A percentile compares a stretch with the other conserved stretches of the same genome.
phyloP scores from a whole-genome alignment of 2,329 filamentous ascomycete species.

The Alternaria sp. region DNA sequence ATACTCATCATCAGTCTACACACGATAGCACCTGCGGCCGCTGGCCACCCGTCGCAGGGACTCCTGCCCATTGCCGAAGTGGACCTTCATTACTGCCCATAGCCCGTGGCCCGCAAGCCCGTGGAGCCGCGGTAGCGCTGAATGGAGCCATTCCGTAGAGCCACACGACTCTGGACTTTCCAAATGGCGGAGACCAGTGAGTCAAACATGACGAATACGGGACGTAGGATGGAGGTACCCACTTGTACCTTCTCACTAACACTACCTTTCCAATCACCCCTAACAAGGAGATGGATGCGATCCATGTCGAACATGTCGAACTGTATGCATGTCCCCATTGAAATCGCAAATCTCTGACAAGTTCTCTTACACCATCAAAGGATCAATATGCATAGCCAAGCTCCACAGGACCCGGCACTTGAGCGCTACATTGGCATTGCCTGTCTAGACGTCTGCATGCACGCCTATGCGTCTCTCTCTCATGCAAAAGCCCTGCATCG shows the following conservation, averaged over 20 bases:
- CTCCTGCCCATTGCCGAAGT: constrained; percentile 18
- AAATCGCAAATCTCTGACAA: background rate
- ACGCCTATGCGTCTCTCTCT: background rate
- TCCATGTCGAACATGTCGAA: background rate
- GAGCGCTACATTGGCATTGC: constrained; percentile 11
- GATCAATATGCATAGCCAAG: constrained; percentile 18
- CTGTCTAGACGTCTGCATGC: constrained; percentile 7
- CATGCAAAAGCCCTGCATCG: background rate
- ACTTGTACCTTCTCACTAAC: background rate
- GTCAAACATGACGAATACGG: constrained; percentile 2
- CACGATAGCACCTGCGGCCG: constrained; percentile 13
- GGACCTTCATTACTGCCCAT: constrained; percentile 8
- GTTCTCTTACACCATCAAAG: constrained; percentile 10
- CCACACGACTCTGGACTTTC: constrained; percentile 3
- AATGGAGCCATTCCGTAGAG: constrained; percentile 11
- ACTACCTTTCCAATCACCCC: background rate
- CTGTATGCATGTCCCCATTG: background rate
- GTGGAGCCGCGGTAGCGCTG: constrained; percentile 15
- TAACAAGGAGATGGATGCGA: background rate
- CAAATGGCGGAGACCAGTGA: constrained; percentile 1
- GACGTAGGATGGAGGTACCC: background rate
- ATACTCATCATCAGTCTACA: background rate
- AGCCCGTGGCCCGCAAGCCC: constrained; percentile 6
- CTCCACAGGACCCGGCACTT: constrained; percentile 12
- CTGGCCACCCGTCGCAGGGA: constrained; percentile 22